Evolutionary conservation across 2,329 filamentous ascomycete species (phyloP), one percentile per base, ranked within the genome.

Genomic region (Exophiala bonariae): DNA sequence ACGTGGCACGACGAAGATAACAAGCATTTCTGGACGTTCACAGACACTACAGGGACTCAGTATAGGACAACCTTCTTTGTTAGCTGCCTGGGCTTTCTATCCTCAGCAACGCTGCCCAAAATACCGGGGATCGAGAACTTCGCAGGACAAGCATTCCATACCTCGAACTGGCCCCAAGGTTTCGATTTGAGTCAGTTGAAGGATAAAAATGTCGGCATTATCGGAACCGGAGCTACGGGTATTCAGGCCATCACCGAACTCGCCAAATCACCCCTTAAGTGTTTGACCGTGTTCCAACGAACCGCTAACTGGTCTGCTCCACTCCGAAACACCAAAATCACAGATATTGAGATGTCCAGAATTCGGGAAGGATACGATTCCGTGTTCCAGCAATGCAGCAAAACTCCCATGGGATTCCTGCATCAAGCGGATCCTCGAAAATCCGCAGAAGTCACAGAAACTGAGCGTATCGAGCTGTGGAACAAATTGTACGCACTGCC

Each of bases 401-500:
- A 49, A 14, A 42, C 50, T 6, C 20, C 35, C 3, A 33, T 42
- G 36, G 39, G 50, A 31, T 49, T 52, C 22, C 3, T 52, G 2
- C 50, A 52, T 37, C 30, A 46, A 16, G 22, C 43, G 9, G 43
- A 46, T 14, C 34, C 35, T 2, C 75, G 73, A 48, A 74, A 43
- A 10, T 41, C 40, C 6, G 8, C 19, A 7, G 40, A 55, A 4
- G 36, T 44, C 14, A 43, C 37, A 9, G 19, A 26, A 3, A 49
- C 39, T 8, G 40, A 55, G 36, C 44, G 77, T 1, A 67, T 74
- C 46, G 69, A 66, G 1, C 62, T 74, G 9, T 77, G 75, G 50
- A 72, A 81, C 46, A 48, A 65, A 2, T 58, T 76, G 4, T 82
- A 75, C 71, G 44, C 64, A 3, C 59, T 69, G 0, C 80, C 79